phyloP scores from a whole-genome alignment of 2,329 filamentous ascomycete genomes.

The Paecilomyces dactylethromorphus region DNA sequence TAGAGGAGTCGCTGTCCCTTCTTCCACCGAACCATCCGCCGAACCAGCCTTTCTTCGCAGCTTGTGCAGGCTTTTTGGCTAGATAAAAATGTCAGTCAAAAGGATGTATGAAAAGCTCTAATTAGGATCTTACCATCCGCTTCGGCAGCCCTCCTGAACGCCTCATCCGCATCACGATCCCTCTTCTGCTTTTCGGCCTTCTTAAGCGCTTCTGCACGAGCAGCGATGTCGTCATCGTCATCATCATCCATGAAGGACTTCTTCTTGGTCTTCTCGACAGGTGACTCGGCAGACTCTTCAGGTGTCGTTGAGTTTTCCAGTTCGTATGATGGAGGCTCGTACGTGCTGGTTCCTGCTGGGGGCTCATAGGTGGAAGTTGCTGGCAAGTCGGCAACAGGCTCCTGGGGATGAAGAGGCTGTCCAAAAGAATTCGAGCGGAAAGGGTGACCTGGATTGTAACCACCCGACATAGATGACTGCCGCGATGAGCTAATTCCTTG shows the following conservation, averaged over 20 bases:
- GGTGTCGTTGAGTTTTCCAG: slow-evolving; percentile 24
- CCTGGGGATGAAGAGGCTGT: slow-evolving; percentile 13
- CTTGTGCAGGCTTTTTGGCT: slow-evolving; percentile 30
- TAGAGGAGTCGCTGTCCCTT: slow-evolving; percentile 53
- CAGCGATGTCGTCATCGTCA: slow-evolving; percentile 62
- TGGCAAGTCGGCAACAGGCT: slow-evolving; percentile 13
- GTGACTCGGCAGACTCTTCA: slow-evolving; percentile 45
- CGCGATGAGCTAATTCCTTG: slow-evolving; percentile 10
- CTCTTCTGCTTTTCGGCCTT: slow-evolving; percentile 60
- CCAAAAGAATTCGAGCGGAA: slow-evolving; percentile 10
- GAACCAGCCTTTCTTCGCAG: slow-evolving; percentile 61
- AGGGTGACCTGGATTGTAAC: slow-evolving; percentile 16
- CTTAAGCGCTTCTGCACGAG: slow-evolving; percentile 45
- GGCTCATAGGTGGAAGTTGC: slow-evolving; percentile 28
- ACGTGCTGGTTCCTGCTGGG: slow-evolving; percentile 18
- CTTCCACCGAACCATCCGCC: slow-evolving; percentile 76
- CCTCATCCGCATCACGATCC: slow-evolving; percentile 75
- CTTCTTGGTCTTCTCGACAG: slow-evolving; percentile 59
- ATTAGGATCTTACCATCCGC: slow-evolving; percentile 46
- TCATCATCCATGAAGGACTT: slow-evolving; percentile 79
- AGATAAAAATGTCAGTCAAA: slow-evolving; percentile 41
- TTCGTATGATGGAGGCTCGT: slow-evolving; percentile 34
- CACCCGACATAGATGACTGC: slow-evolving; percentile 18
- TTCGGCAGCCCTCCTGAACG: slow-evolving; percentile 77
- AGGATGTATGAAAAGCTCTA: neutral